Evolutionary conservation across 1,284 basidiomycete genomes (phyloP), one percentile per base, ranked within the genome.

Genomic region (Leccinum angustisporum): DNA sequence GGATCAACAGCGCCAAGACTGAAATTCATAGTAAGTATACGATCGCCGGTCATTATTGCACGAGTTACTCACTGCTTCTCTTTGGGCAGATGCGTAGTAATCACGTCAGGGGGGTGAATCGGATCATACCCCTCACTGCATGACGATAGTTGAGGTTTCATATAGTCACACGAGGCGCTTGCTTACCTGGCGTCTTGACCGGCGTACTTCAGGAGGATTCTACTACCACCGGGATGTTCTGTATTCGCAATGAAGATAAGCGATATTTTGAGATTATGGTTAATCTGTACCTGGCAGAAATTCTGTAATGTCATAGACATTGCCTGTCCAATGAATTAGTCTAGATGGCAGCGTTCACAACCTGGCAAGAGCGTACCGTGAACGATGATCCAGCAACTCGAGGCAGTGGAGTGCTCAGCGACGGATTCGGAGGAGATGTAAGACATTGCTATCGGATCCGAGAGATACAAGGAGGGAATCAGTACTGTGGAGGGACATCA

Each of bases 361-460:
- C 56, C 33, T 16, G 34, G 43, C 21, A 50, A 55, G 11, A 33
- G 64, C 79, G 55, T 58, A 83, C 86, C 87, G 70, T 90, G 88
- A 7, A 92, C 82, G 61, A 91, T 87, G 67, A 91, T 85, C 88
- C 88, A 91, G 66, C 89, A 89, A 64, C 82, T 81, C 61, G 82
- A 71, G 25, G 71, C 63, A 25, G 59, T 74, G 67, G 77, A 77
- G 69, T 83, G 81, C 67, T 83, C 74, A 18, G 76, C 75, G 13
- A 84, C 77, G 18, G 77, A 70, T 50, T 66, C 61, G 13, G 66
- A 5, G 51, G 71, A 63, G 59, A 70, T 68, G 14, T 60, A 63
- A 30, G 69, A 67, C 67, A 68, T 68, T 31, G 59, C 14, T 46
- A 38, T 51, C 8, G 16, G 25, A 9, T 27, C 36, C 30, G 54